These are phyloP conservation scores for Diaporthe helianthi DNA, from an alignment of 2,329 filamentous ascomycete species.

Conservation along the genomic window DNA sequence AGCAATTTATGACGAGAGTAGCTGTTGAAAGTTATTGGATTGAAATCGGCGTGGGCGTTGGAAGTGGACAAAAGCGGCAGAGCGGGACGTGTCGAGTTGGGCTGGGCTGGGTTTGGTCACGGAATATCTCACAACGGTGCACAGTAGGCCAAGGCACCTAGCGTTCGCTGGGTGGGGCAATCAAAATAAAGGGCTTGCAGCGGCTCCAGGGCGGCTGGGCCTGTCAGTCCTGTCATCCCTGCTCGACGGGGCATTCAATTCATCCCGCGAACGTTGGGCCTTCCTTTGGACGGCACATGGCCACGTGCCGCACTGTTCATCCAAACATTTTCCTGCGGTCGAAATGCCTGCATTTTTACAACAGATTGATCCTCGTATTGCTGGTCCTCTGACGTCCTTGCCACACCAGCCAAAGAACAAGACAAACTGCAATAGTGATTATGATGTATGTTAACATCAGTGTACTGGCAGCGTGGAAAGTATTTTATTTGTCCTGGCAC, in stretches of 20 bases:
- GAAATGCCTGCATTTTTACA: background rate
- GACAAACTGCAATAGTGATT: background rate
- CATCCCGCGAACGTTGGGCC: background rate
- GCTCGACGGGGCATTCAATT: background rate
- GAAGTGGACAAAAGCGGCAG: constrained; percentile 10
- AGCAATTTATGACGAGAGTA: constrained; percentile 3
- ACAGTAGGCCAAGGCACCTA: constrained; percentile 5
- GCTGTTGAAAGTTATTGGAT: constrained; percentile 18
- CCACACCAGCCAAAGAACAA: background rate
- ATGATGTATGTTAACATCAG: background rate
- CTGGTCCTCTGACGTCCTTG: background rate
- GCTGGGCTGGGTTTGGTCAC: constrained; percentile 4
- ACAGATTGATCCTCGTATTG: background rate
- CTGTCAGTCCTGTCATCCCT: constrained; percentile 12
- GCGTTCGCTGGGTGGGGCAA: constrained; percentile 22
- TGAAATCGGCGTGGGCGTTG: constrained; percentile 7
- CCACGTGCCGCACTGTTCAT: constrained; percentile 18
- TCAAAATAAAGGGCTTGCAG: constrained; percentile 30
- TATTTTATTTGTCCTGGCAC: background rate
- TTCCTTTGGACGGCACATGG: constrained; percentile 1
- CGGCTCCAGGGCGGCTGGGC: constrained; percentile 17
- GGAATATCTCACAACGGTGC: constrained; percentile 11
- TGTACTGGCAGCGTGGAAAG: background rate
- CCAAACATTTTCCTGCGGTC: background rate
- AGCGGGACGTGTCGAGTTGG: background rate